These are phyloP conservation scores for Salix dunnii DNA, from an alignment of 345 rosid genomes.

Conservation along the genomic window DNA sequence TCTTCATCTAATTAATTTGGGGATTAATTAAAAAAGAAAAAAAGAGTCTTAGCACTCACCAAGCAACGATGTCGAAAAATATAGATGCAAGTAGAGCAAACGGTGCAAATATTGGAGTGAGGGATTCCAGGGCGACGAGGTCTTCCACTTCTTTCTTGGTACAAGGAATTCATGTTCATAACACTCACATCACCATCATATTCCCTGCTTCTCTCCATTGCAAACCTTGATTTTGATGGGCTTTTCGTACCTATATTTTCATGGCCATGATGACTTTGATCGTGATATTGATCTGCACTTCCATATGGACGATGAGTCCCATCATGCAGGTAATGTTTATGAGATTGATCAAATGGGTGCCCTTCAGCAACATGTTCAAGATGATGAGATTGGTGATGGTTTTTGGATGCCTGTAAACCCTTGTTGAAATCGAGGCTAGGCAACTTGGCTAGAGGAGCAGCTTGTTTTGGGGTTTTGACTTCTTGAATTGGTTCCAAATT, in stretches of 20 bases:
- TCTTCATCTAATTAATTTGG: background rate
- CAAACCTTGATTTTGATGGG: slow-evolving; percentile 6
- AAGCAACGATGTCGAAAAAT: slow-evolving; percentile 58
- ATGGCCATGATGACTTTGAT: background rate
- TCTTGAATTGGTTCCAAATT: slow-evolving; percentile 24
- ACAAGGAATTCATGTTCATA: slow-evolving; percentile 32
- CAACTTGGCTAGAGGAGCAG: slow-evolving; percentile 16
- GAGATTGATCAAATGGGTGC: background rate
- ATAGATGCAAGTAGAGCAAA: slow-evolving; percentile 51
- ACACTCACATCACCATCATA: slow-evolving; percentile 31
- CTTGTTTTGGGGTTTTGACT: slow-evolving; percentile 13
- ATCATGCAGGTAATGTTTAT: background rate
- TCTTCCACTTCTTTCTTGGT: slow-evolving; percentile 26
- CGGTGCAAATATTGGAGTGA: slow-evolving; percentile 62
- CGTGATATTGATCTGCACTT: background rate
- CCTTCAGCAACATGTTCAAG: background rate
- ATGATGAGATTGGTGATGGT: slow-evolving; percentile 6
- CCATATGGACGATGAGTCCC: background rate
- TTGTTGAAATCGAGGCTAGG: slow-evolving; percentile 49
- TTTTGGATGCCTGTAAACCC: slow-evolving; percentile 28
- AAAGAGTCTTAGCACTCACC: slow-evolving; percentile 20
- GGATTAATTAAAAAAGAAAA: background rate
- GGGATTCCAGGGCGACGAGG: slow-evolving; percentile 57
- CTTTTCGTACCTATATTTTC: background rate
- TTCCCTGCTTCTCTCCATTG: slow-evolving; percentile 17